phyloP scores from a whole-genome alignment of 768 basidiomycete genomes.

The Boletus pseudopeckii region DNA sequence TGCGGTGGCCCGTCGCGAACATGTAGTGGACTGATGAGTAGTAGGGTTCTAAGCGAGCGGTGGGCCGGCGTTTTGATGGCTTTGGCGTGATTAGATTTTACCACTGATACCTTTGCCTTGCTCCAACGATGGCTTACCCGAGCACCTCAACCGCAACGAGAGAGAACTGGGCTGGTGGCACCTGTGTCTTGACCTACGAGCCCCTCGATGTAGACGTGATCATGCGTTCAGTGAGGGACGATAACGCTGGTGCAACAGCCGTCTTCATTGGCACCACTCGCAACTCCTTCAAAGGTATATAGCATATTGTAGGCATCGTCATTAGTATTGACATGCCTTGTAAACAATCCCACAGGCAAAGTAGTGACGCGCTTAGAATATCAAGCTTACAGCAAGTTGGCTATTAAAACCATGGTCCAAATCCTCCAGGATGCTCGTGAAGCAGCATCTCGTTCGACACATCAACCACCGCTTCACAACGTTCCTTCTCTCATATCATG shows the following conservation, averaged over 20 bases:
- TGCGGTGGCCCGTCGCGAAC: constrained; percentile 11
- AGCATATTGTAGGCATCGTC: not conserved
- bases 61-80: not conserved
- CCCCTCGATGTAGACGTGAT: constrained; percentile 56
- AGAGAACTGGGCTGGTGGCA: constrained; percentile 21
- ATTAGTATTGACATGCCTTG: not conserved
- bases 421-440: constrained; percentile 50
- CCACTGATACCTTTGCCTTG: not conserved
- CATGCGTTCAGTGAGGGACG: constrained; percentile 58
- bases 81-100: not conserved
- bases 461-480: constrained; percentile 29
- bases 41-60: not conserved
- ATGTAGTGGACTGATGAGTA: constrained; percentile 1
- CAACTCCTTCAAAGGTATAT: constrained; percentile 77
- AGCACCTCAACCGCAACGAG: constrained; percentile 25
- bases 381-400: constrained; percentile 78
- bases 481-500: constrained; percentile 49
- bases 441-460: constrained; percentile 42
- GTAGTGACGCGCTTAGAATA: constrained; percentile 73
- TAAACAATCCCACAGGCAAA: constrained; percentile 46
- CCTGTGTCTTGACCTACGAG: constrained; percentile 56
- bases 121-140: constrained; percentile 21
- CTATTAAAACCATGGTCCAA: constrained; percentile 70
- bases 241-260: constrained; percentile 67
- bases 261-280: constrained; percentile 85